These are phyloP conservation scores for Hemileia vastatrix DNA, from an alignment of 1,284 basidiomycete genomes.

Conservation along the genomic window DNA sequence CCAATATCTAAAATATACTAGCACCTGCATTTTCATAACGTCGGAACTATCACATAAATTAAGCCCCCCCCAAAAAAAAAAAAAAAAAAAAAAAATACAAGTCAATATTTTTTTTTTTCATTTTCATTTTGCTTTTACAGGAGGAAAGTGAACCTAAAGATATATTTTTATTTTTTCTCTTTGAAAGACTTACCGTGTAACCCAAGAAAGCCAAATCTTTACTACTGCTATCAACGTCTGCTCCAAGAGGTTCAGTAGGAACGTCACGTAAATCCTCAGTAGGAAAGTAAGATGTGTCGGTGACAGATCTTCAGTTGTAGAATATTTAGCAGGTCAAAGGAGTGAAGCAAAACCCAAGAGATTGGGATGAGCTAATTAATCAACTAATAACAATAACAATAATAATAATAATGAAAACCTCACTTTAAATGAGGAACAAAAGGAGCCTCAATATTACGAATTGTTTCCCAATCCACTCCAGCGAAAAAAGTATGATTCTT, in stretches of 20 bases:
- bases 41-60: conserved; percentile 10
- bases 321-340: too few species aligned
- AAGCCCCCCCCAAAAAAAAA: background rate
- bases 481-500: conserved; percentile 73
- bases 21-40: conserved; percentile 19
- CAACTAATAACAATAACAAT: background rate
- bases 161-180: too few species aligned
- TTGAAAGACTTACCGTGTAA: conserved; percentile 48
- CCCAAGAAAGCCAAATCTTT: conserved; percentile 86
- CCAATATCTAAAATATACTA: conserved; percentile 5
- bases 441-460: conserved; percentile 86
- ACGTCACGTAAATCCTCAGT: conserved; percentile 86
- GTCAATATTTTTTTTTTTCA: too few species aligned
- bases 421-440: conserved; percentile 77
- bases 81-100: background rate
- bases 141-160: background rate
- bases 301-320: conserved; percentile 56
- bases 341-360: background rate
- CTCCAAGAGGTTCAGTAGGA: conserved; percentile 58
- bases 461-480: conserved; percentile 84
- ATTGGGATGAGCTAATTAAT: background rate
- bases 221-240: conserved; percentile 62
- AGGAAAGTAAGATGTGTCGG: conserved; percentile 94
- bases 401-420: conserved; percentile 7
- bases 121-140: too few species aligned